A percentile compares a stretch with the other conserved stretches of the same genome.
These are phyloP conservation scores for Dactylellina leptospora DNA, from an alignment of 2,329 filamentous ascomycete genomes.

Conservation along the genomic window DNA sequence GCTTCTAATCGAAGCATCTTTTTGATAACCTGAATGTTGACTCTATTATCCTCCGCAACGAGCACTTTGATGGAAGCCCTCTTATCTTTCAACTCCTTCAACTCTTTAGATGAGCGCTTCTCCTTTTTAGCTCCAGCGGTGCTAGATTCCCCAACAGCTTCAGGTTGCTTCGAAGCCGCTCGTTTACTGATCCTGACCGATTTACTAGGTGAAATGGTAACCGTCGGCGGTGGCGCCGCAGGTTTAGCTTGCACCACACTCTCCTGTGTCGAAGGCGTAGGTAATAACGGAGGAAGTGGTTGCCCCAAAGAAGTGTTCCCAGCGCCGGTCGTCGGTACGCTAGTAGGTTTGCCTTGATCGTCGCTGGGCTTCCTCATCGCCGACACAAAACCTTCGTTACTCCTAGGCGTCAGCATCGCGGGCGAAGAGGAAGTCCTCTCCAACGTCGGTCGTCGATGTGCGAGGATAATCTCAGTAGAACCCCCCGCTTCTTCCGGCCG, in stretches of 20 bases:
- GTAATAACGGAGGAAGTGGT: not conserved
- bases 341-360: slow-evolving; percentile 16
- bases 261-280: slow-evolving; percentile 1
- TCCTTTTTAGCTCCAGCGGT: slow-evolving; percentile 34
- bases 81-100: slow-evolving; percentile 40
- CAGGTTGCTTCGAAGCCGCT: not conserved
- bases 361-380: slow-evolving; percentile 29
- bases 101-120: slow-evolving; percentile 31
- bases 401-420: slow-evolving; percentile 45
- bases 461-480: slow-evolving; percentile 9
- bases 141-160: slow-evolving; percentile 25
- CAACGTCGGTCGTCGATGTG: slow-evolving; percentile 23
- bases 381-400: slow-evolving; percentile 12
- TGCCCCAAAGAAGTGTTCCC: not conserved
- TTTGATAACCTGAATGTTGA: slow-evolving; percentile 70
- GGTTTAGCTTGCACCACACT: not conserved
- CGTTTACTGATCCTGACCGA: slow-evolving; percentile 34
- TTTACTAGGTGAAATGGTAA: slow-evolving; percentile 33
- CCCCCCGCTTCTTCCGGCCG: not conserved
- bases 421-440: slow-evolving; percentile 48
- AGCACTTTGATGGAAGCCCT: slow-evolving; percentile 67
- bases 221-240: not conserved
- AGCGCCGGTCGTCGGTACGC: not conserved
- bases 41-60: slow-evolving; percentile 81
- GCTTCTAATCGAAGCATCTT: slow-evolving; percentile 69